These are phyloP conservation scores for Lathyrus aphaca DNA, from an alignment of 306 rosid genomes.

Conservation along the genomic window DNA sequence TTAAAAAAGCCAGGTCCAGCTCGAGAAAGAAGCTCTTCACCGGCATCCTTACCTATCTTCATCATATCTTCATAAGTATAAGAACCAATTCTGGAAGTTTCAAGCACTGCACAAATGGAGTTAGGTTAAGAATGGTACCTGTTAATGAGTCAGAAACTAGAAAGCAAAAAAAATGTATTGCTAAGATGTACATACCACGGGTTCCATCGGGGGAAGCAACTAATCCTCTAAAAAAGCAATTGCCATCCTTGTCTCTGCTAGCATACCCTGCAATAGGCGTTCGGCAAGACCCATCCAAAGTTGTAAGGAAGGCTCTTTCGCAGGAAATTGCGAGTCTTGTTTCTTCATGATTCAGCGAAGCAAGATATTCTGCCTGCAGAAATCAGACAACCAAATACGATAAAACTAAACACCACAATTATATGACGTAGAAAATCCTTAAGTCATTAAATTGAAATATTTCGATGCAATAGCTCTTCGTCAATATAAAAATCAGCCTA, in stretches of 20 bases:
- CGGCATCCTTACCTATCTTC: constrained; percentile 84
- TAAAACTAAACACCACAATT: constrained; percentile 2
- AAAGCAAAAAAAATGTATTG: constrained; percentile 18
- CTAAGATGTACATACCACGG: constrained; percentile 54
- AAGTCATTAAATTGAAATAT: constrained; percentile 1
- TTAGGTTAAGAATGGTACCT: constrained; percentile 1
- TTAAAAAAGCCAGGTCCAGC: constrained; percentile 87
- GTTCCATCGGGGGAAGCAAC: constrained; percentile 88
- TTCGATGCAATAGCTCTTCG: neutral
- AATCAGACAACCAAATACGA: constrained; percentile 33
- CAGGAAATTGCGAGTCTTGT: constrained; percentile 78
- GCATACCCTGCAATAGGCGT: constrained; percentile 97
- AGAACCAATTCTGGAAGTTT: constrained; percentile 73
- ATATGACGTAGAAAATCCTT: constrained; percentile 1
- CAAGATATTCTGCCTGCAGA: constrained; percentile 71
- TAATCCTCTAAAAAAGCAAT: constrained; percentile 85
- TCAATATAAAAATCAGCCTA: neutral
- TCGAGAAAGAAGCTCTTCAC: constrained; percentile 76
- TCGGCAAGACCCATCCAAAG: constrained; percentile 86
- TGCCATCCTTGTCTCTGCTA: constrained; percentile 65
- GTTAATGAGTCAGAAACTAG: constrained; percentile 14
- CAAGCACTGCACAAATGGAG: constrained; percentile 59
- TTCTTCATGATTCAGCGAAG: constrained; percentile 84
- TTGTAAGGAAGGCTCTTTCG: constrained; percentile 84
- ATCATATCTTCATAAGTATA: constrained; percentile 71